Base-by-base conservation (phyloP, 2,329 filamentous ascomycete species). In the Colletotrichum paranaense region DNA sequence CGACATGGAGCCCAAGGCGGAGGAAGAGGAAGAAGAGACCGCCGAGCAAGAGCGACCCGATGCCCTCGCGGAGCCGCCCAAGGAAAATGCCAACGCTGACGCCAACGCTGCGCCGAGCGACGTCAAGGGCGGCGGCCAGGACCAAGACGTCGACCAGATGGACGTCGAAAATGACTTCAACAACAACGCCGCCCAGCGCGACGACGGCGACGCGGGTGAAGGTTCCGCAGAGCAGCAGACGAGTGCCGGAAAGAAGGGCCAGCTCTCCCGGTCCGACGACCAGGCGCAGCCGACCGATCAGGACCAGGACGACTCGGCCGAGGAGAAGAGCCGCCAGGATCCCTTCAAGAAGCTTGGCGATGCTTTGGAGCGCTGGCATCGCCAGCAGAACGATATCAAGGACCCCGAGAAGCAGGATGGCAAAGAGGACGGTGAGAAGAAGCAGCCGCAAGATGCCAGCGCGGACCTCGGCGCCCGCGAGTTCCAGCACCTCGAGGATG, bases 271-370 rank as follows among this genome's bases (percentile, higher is more conserved):
- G 52, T 82, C 84, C 12, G 86, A 88, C 67, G 85, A 89, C 26
- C 79, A 83, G 35, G 79, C 81, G 52, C 77, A 78, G n/a, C 82
- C 85, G 5, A 81, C 84, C n/a, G 85, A 88, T 6, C 78, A 82
- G 59, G 80, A 84, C 32, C 80, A 83, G 52, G 86, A 89, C 66
- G 83, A 86, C 12, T 81, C 83, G 12, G 82, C 84, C 67, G 83
- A 49, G 42, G 42, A 82, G 52, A 83, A 87, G 76, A 78, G 79
- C 5, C 82, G 89, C 64, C 85, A 86, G 58, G 91, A 97, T 76
- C 94, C 95, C 1, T 98, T 98, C 88, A 97, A 97, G 84, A 97
- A 98, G 79, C 90, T 99, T 35, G 97, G 97, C 26, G 95, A 99
- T 84, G 93, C 95, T 6, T 87, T 99, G 38, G 95, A 98, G 81